Evolutionary conservation across 176 grass and related monocot genomes (phyloP).

Genomic region (Themeda triandra): DNA sequence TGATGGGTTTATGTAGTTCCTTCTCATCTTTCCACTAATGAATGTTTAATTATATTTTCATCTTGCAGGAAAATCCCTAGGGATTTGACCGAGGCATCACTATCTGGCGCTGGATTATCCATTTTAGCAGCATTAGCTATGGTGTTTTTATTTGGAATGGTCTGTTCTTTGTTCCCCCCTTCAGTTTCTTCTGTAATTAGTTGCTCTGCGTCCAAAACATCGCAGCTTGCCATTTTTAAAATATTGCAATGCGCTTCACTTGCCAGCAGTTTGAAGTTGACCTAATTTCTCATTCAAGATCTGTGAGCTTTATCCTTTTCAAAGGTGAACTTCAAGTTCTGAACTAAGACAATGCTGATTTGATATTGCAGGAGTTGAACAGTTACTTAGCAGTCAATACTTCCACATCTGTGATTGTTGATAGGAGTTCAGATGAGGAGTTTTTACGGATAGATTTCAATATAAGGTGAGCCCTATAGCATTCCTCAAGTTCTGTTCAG

Average conservation of each 20-base stretch:
- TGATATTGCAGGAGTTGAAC: conserved; percentile 79
- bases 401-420: conserved; percentile 86
- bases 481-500: neutral
- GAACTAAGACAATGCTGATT: conserved; percentile 24
- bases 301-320: neutral
- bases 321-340: conserved; percentile 4
- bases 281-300: conserved; percentile 7
- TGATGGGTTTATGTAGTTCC: neutral
- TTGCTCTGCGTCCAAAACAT: neutral
- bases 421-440: conserved; percentile 89
- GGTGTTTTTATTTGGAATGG: conserved; percentile 98
- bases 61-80: conserved; percentile 87
- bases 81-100: conserved; percentile 96
- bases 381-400: conserved; percentile 86
- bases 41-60: neutral
- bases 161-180: conserved; percentile 10
- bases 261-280: conserved; percentile 6
- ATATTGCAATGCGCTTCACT: neutral
- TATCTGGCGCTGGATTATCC: conserved; percentile 89
- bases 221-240: neutral
- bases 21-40: neutral
- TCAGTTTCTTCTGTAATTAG: conserved; percentile 5
- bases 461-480: conserved; percentile 55
- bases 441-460: conserved; percentile 98
- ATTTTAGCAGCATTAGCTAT: conserved; percentile 78